Conservation (phyloP, 2,329 filamentous ascomycete species). For the Diaporthe capsici region DNA sequence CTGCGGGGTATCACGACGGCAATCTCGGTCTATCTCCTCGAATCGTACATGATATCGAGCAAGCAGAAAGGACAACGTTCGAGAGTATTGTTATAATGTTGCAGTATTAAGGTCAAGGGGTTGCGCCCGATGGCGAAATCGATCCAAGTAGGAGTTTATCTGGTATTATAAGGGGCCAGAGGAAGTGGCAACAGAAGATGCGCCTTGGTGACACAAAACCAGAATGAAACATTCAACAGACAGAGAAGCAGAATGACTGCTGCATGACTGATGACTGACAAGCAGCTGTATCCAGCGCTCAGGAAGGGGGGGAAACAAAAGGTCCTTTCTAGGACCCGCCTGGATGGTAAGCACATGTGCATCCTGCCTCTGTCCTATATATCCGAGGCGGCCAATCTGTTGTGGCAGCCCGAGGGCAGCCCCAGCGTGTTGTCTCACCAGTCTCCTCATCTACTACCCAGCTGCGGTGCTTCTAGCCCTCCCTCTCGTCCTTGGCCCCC, state of each 20-base stretch:
- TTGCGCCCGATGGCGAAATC: not conserved
- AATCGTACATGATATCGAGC: conserved; percentile 15
- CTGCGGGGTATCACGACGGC: conserved; percentile 28
- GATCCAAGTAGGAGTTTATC: not conserved
- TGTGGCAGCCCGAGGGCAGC: conserved; percentile 1
- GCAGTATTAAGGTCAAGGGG: conserved; percentile 22
- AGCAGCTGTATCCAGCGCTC: not conserved
- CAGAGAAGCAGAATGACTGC: not conserved
- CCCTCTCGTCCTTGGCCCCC: conserved; percentile 9
- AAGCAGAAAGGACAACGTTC: not conserved
- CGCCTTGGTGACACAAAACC: not conserved
- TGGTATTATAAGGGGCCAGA: conserved; percentile 10
- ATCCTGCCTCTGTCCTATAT: conserved; percentile 22
- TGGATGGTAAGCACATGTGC: conserved; percentile 27
- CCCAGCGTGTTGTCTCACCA: conserved; percentile 18
- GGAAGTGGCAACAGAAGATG: not conserved
- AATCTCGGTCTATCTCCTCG: conserved; percentile 22
- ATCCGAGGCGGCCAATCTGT: conserved; percentile 33
- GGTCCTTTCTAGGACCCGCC: conserved; percentile 3
- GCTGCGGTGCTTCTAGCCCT: not conserved
- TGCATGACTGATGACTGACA: not conserved
- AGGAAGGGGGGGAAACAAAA: not conserved
- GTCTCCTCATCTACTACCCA: conserved; percentile 14
- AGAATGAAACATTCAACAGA: conserved; percentile 16
- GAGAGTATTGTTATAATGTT: not conserved